phyloP scores from a whole-genome alignment of 495 filamentous ascomycete genomes.

The Hypoxylon fragiforme region DNA sequence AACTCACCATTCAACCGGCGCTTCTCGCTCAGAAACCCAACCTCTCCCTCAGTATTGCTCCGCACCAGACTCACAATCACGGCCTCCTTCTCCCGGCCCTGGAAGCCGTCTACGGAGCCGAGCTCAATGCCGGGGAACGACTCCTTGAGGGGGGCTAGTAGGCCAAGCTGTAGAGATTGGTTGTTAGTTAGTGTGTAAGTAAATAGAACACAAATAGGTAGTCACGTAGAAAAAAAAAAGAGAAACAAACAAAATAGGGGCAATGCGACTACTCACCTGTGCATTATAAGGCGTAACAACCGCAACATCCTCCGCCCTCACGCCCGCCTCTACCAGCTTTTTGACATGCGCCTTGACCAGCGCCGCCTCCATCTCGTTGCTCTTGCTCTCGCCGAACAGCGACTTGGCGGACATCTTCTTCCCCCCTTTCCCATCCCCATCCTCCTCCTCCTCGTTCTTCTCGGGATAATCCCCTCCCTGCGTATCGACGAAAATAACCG shows the following conservation, averaged over 20 bases:
- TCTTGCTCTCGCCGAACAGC: slow-evolving; percentile 82
- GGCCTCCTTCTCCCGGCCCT: slow-evolving; percentile 95
- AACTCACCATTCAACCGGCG: slow-evolving; percentile 82
- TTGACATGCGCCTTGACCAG: slow-evolving; percentile 77
- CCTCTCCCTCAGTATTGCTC: slow-evolving; percentile 83
- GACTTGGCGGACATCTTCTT: slow-evolving; percentile 42
- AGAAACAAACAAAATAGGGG: neutral
- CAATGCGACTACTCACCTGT: slow-evolving; percentile 73
- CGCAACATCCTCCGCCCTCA: slow-evolving; percentile 80
- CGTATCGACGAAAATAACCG: slow-evolving; percentile 92
- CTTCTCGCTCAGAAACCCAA: slow-evolving; percentile 94
- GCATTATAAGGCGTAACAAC: slow-evolving; percentile 97
- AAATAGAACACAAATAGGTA: no score
- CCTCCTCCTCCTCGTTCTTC: slow-evolving; percentile 40
- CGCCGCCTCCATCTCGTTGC: slow-evolving; percentile 87
- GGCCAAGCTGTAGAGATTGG: slow-evolving; percentile 68
- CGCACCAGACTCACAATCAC: slow-evolving; percentile 89
- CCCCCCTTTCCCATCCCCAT: slow-evolving; percentile 31
- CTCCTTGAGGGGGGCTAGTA: slow-evolving; percentile 78
- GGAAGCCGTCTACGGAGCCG: slow-evolving; percentile 95
- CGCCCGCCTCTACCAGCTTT: slow-evolving; percentile 74
- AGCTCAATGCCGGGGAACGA: slow-evolving; percentile 82
- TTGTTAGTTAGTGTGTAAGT: no score
- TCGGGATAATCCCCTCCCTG: slow-evolving; percentile 87
- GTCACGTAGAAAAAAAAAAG: no score